These are phyloP conservation scores for Comarum palustre DNA, from an alignment of 306 rosid species.

Conservation along the genomic window DNA sequence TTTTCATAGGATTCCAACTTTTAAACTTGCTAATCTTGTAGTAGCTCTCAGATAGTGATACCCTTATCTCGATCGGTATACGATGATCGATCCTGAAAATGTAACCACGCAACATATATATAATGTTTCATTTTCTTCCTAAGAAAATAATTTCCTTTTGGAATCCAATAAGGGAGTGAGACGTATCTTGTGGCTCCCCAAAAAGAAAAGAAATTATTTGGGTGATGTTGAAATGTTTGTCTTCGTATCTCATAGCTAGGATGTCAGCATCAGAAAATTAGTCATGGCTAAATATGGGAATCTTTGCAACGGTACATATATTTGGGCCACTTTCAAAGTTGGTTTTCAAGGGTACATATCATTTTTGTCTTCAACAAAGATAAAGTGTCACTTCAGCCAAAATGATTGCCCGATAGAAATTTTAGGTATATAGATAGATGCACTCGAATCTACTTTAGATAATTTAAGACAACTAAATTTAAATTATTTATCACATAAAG, in stretches of 20 bases:
- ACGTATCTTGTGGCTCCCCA: not conserved
- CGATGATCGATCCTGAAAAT: not conserved
- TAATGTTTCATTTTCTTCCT: not conserved
- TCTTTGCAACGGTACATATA: conserved; percentile 19
- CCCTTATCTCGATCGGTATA: not conserved
- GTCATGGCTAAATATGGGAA: conserved; percentile 6
- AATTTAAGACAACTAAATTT: too few species aligned
- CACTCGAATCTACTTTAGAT: too few species aligned
- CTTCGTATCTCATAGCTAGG: not conserved
- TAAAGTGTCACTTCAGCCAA: not conserved
- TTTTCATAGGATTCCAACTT: not conserved
- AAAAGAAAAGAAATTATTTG: not conserved
- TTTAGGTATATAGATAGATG: too few species aligned
- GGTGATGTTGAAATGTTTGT: conserved; percentile 8
- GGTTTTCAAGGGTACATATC: conserved; percentile 22
- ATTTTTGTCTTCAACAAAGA: not conserved
- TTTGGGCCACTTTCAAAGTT: not conserved
- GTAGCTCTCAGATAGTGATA: too few species aligned
- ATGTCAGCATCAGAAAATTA: not conserved
- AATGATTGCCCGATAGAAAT: not conserved
- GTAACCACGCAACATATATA: not conserved
- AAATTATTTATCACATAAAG: too few species aligned
- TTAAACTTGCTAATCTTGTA: not conserved
- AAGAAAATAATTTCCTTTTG: conserved; percentile 16
- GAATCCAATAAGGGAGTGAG: not conserved